Evolutionary conservation across 164 flowering plant species (phyloP).

Genomic region (Tetrastigma voinierianum): DNA sequence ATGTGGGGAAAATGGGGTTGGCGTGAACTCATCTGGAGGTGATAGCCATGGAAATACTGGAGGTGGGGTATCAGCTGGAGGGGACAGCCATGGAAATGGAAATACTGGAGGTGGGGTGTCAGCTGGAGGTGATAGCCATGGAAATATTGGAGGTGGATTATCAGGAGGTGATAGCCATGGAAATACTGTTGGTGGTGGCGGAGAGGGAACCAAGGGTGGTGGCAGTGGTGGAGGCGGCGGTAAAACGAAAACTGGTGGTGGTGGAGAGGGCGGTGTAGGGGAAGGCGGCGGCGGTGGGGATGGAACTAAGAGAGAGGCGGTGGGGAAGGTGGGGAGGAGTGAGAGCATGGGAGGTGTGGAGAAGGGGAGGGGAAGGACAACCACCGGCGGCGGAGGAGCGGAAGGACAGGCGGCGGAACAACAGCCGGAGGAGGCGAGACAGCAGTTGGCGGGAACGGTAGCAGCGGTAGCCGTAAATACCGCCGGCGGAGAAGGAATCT

Average conservation of each 20-base stretch:
- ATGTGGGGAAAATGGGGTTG: slow-evolving; percentile 10
- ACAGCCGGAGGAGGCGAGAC: too few relatives aligned
- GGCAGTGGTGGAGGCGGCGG: slow-evolving; percentile 10
- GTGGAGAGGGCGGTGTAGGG: slow-evolving; percentile 13
- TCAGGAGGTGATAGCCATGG: slow-evolving; percentile 18
- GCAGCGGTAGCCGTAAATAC: background rate
- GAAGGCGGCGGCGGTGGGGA: slow-evolving; percentile 10
- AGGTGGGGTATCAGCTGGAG: slow-evolving; percentile 1
- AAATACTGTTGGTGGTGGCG: slow-evolving; percentile 19
- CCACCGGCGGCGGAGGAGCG: background rate
- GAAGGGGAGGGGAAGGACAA: slow-evolving; percentile 1
- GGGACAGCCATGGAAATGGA: slow-evolving; percentile 8
- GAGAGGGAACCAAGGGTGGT: slow-evolving; percentile 5
- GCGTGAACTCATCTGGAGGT: slow-evolving; percentile 6
- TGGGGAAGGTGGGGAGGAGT: slow-evolving; percentile 5
- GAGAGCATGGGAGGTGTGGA: background rate
- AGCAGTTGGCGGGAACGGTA: too few relatives aligned
- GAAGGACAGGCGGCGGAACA: background rate
- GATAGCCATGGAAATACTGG: slow-evolving; percentile 5
- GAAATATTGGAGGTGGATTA: slow-evolving; percentile 10
- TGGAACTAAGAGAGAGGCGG: slow-evolving; percentile 12
- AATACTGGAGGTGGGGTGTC: background rate
- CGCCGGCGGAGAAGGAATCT: background rate
- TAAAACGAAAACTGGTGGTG: background rate
- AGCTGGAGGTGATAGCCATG: slow-evolving; percentile 15